These are phyloP conservation scores for Scutellaria baicalensis DNA, from an alignment of 257 asterid species.

Conservation along the genomic window DNA sequence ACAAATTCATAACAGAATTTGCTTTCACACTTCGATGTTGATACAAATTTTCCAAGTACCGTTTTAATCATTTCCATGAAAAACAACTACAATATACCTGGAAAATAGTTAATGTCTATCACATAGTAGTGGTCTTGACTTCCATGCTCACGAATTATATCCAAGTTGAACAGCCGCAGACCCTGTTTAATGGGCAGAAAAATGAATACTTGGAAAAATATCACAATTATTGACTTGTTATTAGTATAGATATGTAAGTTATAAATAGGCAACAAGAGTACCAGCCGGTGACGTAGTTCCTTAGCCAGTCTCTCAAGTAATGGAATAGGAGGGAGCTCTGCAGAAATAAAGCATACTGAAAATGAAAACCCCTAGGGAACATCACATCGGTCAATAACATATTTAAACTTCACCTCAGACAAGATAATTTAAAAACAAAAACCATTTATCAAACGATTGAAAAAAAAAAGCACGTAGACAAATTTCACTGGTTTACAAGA, in stretches of 20 bases:
- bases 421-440: not conserved
- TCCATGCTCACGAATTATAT: constrained; percentile 78
- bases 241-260: not conserved
- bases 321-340: constrained; percentile 86
- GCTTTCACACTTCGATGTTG: not conserved
- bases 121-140: constrained; percentile 58
- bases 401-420: not conserved
- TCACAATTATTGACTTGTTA: not conserved
- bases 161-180: constrained; percentile 74
- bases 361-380: not conserved
- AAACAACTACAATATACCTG: constrained; percentile 37
- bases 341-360: constrained; percentile 7
- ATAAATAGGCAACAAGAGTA: constrained; percentile 7
- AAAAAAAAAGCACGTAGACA: not conserved
- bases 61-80: not conserved
- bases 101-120: constrained; percentile 84
- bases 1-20: not conserved
- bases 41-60: not conserved
- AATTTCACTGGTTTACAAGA: not conserved
- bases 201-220: not conserved
- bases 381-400: not conserved
- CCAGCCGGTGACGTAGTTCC: constrained; percentile 70
- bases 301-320: constrained; percentile 74
- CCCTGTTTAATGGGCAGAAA: constrained; percentile 36
- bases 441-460: too few species aligned